Evolutionary conservation across 176 grass and related monocot species (phyloP), one percentile per base, ranked within the genome.

Genomic region (Carex parvula): DNA sequence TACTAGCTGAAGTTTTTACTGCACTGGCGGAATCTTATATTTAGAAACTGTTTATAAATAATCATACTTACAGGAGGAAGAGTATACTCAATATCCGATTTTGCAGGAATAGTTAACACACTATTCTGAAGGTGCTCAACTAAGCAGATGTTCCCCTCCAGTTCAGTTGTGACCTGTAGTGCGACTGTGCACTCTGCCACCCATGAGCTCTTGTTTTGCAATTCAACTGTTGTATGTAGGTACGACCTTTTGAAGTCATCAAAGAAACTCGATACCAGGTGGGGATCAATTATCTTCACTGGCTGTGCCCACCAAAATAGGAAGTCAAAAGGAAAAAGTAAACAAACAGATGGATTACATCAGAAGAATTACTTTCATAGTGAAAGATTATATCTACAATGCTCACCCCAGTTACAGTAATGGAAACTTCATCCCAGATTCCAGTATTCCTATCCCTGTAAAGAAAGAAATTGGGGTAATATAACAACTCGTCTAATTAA

Each of bases 401-500:
- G 59, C 91, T 95, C 83, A 98, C 96, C 83, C 93, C 93, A 79
- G 89, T 92, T 55, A 87, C 77, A 48, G 85, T 91, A 85, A 98
- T 84, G 50, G 96, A 98, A 35, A 98, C 93, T 90, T 98, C 96
- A 95, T 98, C 96, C 96, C 96, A 95, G 69, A 98, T 98, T 79
- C 96, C 96, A 0, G 96, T 98, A 84, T 98, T 98, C 73, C 96
- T 92, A 82, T 98, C 96, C 86, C 96, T 98, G 83, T 13, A 72
- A 35, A 53, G 66, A 62, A 79, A 83, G n/a, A 84, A 13, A 79
- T 61, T 53, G 67, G 17, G 18, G 37, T 55, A 56, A 79, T 13
- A 20, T 37, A 66, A 77, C 15, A 62, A 57, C 84, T 15, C 9
- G 41, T 41, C 22, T 54, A 7, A 26, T 79, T 8, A 80, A 60